Evolutionary conservation across 345 rosid species (phyloP).

Genomic region (Bretschneidera sinensis): DNA sequence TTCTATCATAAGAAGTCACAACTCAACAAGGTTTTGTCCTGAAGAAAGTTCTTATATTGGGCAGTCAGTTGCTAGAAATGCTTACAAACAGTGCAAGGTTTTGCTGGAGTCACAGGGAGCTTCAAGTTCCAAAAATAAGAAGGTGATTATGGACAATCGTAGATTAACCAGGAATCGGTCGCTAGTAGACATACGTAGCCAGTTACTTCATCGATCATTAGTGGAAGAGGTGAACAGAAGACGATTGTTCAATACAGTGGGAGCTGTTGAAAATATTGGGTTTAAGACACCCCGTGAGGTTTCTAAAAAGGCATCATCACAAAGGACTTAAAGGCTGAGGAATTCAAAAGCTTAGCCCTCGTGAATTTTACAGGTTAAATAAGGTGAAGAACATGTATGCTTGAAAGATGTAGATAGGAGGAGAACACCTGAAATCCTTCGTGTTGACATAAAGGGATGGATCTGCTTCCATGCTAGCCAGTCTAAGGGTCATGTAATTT

Average conservation of each 20-base stretch:
- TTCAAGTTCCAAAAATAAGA: constrained; percentile 33
- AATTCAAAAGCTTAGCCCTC: constrained; percentile 23
- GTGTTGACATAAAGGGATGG: neutral
- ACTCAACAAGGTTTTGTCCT: constrained; percentile 51
- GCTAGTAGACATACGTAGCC: constrained; percentile 60
- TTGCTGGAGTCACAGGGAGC: constrained; percentile 32
- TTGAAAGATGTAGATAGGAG: neutral
- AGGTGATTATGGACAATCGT: constrained; percentile 23
- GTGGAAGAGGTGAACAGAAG: constrained; percentile 59
- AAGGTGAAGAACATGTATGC: constrained; percentile 9
- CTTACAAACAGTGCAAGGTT: constrained; percentile 28
- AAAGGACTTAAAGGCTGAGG: constrained; percentile 21
- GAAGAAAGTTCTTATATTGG: constrained; percentile 32
- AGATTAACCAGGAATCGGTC: constrained; percentile 58
- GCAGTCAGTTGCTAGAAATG: constrained; percentile 14
- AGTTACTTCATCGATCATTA: constrained; percentile 46
- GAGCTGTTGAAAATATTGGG: constrained; percentile 69
- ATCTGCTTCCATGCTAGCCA: neutral
- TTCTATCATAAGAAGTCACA: constrained; percentile 24
- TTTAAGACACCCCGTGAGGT: constrained; percentile 53
- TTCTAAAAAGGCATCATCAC: constrained; percentile 17
- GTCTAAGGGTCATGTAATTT: neutral
- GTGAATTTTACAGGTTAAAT: constrained; percentile 6
- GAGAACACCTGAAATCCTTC: neutral
- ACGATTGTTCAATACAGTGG: constrained; percentile 63